phyloP scores from a whole-genome alignment of 495 filamentous ascomycete genomes.

The Tuber melanosporum region DNA sequence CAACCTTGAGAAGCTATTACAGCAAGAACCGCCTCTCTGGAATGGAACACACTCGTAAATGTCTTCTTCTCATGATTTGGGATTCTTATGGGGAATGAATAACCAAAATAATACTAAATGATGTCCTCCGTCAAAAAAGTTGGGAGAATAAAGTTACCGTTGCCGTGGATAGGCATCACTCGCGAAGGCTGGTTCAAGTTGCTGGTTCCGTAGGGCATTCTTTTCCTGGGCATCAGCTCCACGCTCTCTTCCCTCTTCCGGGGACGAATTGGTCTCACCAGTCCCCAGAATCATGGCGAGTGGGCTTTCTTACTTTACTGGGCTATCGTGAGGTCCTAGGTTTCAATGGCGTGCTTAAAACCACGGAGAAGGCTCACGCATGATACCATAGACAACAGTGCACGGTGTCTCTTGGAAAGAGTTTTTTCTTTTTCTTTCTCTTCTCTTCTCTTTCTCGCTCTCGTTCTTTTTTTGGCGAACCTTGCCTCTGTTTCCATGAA shows the following conservation, averaged over 20 bases:
- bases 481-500: not conserved
- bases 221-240: not conserved
- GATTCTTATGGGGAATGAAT: not conserved
- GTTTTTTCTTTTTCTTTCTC: not conserved
- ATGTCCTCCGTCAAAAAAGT: not conserved
- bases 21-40: too few relatives aligned
- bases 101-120: not conserved
- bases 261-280: not conserved
- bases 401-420: not conserved
- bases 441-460: not conserved
- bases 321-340: not conserved
- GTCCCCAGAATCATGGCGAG: not conserved
- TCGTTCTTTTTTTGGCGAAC: not conserved
- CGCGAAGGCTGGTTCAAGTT: not conserved
- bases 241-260: not conserved
- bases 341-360: not conserved
- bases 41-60: too few relatives aligned
- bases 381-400: not conserved
- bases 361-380: not conserved
- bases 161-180: not conserved
- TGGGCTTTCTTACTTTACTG: not conserved
- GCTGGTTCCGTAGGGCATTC: not conserved
- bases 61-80: too few relatives aligned
- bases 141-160: not conserved
- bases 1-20: too few relatives aligned